These are phyloP conservation scores for Penicillium riverlandense DNA, from an alignment of 495 filamentous ascomycete species.

Conservation along the genomic window DNA sequence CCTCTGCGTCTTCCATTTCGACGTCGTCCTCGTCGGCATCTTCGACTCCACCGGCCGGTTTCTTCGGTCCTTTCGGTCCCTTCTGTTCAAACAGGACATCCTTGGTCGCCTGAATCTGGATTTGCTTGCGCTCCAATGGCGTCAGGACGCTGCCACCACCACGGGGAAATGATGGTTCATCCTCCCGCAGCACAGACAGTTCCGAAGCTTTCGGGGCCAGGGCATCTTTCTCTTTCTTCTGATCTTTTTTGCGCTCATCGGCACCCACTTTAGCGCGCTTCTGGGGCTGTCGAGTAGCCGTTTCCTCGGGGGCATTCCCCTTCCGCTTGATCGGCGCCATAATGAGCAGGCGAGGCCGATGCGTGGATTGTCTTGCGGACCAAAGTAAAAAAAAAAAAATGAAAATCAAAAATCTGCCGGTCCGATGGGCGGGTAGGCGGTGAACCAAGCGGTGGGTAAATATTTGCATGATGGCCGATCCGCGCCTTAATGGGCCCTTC, in stretches of 20 bases:
- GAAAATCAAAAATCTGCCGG: constrained; percentile 7
- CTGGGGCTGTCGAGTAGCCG: constrained; percentile 30
- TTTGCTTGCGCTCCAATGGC: constrained; percentile 91
- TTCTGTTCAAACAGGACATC: constrained; percentile 92
- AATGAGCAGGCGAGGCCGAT: constrained; percentile 22
- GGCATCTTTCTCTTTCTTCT: constrained; percentile 22
- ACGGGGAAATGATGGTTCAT: constrained; percentile 85
- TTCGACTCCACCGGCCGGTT: constrained; percentile 31
- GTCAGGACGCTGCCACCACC: constrained; percentile 88
- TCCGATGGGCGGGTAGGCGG: constrained; percentile 3
- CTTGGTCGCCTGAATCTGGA: constrained; percentile 83
- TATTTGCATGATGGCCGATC: too few relatives aligned
- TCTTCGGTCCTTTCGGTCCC: constrained; percentile 47
- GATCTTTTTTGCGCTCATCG: constrained; percentile 28
- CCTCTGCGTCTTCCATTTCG: constrained; percentile 43
- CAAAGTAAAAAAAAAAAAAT: constrained; percentile 33
- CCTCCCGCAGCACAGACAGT: constrained; percentile 55
- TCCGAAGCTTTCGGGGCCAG: constrained; percentile 32
- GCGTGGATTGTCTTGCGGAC: constrained; percentile 21
- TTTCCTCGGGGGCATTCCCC: constrained; percentile 32
- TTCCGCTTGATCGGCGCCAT: constrained; percentile 52
- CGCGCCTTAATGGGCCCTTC: too few relatives aligned
- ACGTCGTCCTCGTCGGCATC: constrained; percentile 35
- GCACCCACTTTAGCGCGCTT: constrained; percentile 41
- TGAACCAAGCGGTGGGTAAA: not conserved